These are phyloP conservation scores for Basidiobolus meristosporus DNA, from an alignment of 371 early-diverging fungal species.

Conservation along the genomic window DNA sequence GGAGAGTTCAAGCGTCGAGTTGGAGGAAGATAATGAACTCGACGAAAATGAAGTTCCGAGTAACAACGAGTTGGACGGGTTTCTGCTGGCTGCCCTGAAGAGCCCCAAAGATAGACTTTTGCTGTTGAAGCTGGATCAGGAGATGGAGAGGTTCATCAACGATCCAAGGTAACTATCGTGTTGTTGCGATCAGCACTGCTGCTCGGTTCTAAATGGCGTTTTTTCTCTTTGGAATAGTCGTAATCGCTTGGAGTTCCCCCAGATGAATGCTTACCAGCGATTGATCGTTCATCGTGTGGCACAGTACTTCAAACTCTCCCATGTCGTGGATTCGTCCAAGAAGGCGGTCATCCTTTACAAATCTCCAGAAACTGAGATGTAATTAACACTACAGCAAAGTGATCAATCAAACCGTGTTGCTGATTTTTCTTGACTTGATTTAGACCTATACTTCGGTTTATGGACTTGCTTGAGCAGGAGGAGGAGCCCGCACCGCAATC, in stretches of 20 bases:
- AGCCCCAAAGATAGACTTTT: constrained; percentile 48
- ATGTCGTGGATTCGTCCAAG: constrained; percentile 32
- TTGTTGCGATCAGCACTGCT: too few species aligned
- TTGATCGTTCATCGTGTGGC: constrained; percentile 54
- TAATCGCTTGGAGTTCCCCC: constrained; percentile 37
- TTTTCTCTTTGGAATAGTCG: constrained; percentile 24
- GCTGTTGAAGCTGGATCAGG: constrained; percentile 47
- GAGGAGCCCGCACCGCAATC: constrained; percentile 8
- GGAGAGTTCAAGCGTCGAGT: too few species aligned
- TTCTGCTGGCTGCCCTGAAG: constrained; percentile 43
- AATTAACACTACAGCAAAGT: constrained; percentile 13
- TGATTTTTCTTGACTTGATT: constrained; percentile 1
- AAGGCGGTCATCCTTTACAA: constrained; percentile 39
- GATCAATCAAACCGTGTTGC: too few species aligned
- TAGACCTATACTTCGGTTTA: constrained; percentile 16
- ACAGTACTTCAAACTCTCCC: constrained; percentile 43
- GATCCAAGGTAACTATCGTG: constrained; percentile 22
- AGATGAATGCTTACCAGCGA: constrained; percentile 61
- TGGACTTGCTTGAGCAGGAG: constrained; percentile 17
- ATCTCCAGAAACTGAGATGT: constrained; percentile 34
- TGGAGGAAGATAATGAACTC: too few species aligned
- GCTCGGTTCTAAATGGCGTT: too few species aligned
- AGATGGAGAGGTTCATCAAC: constrained; percentile 39
- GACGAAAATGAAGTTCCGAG: too few species aligned
- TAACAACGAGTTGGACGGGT: too few species aligned